Evolutionary conservation across 768 basidiomycete species (phyloP), one percentile per base, ranked within the genome.

Genomic region (Collybia nuda): DNA sequence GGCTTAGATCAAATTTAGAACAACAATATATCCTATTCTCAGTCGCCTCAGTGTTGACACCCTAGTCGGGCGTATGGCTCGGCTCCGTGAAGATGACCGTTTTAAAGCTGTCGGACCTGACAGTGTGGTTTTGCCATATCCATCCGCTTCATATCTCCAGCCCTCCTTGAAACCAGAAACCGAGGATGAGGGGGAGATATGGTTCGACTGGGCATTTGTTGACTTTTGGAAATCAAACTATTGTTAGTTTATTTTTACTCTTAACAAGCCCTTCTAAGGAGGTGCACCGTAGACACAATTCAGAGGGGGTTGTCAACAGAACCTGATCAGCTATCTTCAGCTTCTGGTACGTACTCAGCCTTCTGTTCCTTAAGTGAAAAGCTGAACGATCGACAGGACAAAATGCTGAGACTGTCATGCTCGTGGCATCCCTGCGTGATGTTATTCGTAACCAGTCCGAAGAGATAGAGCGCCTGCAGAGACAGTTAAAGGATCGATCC

Each of bases 151-250:
- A 23, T 62, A 69, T 44, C 66, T 60, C 39, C 70, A 65, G 37
- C 57, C 61, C 21, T 68, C 52, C 3, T 56, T 69, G 14, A 78
- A 75, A 54, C 56, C 65, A 8, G 71, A 74, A 43, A 59, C 58
- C 29, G 71, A 74, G 45, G 83, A 83, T 54, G 88, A 90, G 60
- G 90, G 84, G 22, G 93, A 94, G 68, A 78, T 97, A 35, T 98
- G 97, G 97, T 90, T 98, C 62, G 95, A 98, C 66, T 98, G 95
- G 93, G 81, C 87, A 0, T 98, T 98, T 68, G 84, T 97, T 5
- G 97, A 99, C 67, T 99, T 98, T 67, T 95, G 93, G 89, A 98
- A 98, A 72, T 94, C 92, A 40, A 95, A 96, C 62, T 97, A 94
- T 62, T 92, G 96, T 96, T 59, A 64, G 90, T 44, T 28, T 67